Base-by-base conservation (phyloP, 805 yeast species). In the Candida xiaguanensis region DNA sequence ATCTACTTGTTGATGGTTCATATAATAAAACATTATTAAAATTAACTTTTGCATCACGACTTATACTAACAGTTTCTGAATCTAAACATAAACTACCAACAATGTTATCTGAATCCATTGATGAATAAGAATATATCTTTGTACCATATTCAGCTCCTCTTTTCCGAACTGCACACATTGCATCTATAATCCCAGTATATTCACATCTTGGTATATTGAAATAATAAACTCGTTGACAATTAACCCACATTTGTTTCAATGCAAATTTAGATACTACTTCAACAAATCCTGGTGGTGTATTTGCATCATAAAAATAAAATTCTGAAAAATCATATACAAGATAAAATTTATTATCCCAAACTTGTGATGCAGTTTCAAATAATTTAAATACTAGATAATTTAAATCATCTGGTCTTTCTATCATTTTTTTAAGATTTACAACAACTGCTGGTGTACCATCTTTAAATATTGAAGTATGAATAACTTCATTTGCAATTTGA, bases 381-480 rank as follows among this genome's bases (percentile, higher is more conserved):
- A 80, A 49, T 43, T 82, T 72, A 58, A 75, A 87, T 17, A 77
- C 61, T 18, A 82, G 59, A 4, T 76, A 61, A 31, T 83, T 82
- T 7, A 59, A 50, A 40, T 67, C 72, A 38, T 55, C 51, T 4
- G 63, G 56, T 27, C 76, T 63, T 6, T 55, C 51, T 25, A 49
- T 53, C 25, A 67, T 42, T 18, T 51, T 43, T 25, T 58, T 49
- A 45, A 71, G 67, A 31, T 77, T 74, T 18, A 83, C 49, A 3
- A 82, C 78, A 19, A 85, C 63, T 15, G 80, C 70, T 1, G 93
- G 95, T 0, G 77, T 60, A 11, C 95, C 95, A 52, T 85, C 95
- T 27, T 74, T 67, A 26, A 83, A 77, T 12, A 83, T 76, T 1
- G 85, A 77, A 45, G 78, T 87, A 37, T 75, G 78, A 8, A 85